These are phyloP conservation scores for Pseudogymnoascus sp. DNA, from an alignment of 2,329 filamentous ascomycete species.

Conservation along the genomic window DNA sequence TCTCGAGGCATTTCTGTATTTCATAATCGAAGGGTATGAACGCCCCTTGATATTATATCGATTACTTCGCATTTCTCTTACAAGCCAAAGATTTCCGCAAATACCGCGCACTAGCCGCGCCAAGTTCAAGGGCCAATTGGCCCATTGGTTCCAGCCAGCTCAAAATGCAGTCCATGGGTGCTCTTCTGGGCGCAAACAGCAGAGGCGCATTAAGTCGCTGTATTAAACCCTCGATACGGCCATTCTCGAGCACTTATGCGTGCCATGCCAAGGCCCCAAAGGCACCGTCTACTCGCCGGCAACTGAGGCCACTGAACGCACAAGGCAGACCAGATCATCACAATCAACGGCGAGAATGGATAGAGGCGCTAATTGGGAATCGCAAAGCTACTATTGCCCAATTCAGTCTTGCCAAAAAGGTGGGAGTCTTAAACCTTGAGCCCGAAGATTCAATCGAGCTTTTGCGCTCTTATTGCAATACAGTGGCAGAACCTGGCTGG, in stretches of 20 bases:
- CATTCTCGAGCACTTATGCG: neutral
- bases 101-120: neutral
- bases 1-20: neutral
- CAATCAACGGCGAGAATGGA: neutral
- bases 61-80: neutral
- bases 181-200: neutral
- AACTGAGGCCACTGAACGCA: neutral
- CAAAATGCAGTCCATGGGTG: neutral
- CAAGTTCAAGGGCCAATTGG: neutral
- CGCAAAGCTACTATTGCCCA: neutral
- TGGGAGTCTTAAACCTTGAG: constrained; percentile 20
- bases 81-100: neutral
- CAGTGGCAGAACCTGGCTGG: neutral
- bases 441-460: constrained; percentile 21
- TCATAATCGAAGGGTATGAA: neutral
- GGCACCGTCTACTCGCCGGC: neutral
- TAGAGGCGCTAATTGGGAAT: neutral
- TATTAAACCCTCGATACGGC: neutral
- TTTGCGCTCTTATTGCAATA: constrained; percentile 16
- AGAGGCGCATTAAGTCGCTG: neutral
- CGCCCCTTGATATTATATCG: neutral
- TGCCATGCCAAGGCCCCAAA: neutral
- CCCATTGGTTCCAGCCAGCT: neutral
- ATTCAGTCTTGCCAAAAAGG: neutral
- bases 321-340: neutral